Base-by-base conservation (phyloP, 495 filamentous ascomycete species). In the Aspergillus affinis region DNA sequence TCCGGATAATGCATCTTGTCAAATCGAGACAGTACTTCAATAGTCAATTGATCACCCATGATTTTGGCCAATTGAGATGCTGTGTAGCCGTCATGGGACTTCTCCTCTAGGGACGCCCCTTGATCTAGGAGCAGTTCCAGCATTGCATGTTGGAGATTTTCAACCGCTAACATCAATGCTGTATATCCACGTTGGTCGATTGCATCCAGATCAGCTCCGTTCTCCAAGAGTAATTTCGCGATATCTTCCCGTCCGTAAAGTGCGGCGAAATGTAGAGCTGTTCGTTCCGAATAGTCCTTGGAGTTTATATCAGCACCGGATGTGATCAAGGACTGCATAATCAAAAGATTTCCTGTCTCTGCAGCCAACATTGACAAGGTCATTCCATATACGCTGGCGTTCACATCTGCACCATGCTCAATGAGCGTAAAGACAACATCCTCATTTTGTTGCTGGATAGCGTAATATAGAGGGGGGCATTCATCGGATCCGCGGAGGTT, bases 401-500 rank as follows among this genome's bases (percentile, higher is more conserved):
- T 54, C 13, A 36, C 51, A 54, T 52, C 27, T 30, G 21, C 51
- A 15, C 51, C 23, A 36, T 54, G 4, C 13, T 54, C 51, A 44
- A 32, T 17, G 23, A 54, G 27, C 17, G 44, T 19, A 54, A 21
- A 54, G 23, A 54, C 51, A 36, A 54, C 18, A 30, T 3, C 44
- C 30, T 54, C 51, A 18, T 54, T 54, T 12, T 32, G 51, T 21
- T 54, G 51, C 47, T 48, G 47, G 27, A 54, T 54, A 21, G 51
- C 51, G 27, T 54, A 54, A 36, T 32, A 30, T 36, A 54, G 19
- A 27, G 23, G 51, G 19, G 51, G 51, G 27, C 51, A 36, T 21
- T 36, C 27, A 21, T 36, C 51, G 27, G 51, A 54, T 30, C 51
- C 51, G 27, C 51, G 51, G n/a, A 54, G 51, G 19, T 54, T 54